phyloP scores from a whole-genome alignment of 768 basidiomycete genomes.

The Ramaria sp. region DNA sequence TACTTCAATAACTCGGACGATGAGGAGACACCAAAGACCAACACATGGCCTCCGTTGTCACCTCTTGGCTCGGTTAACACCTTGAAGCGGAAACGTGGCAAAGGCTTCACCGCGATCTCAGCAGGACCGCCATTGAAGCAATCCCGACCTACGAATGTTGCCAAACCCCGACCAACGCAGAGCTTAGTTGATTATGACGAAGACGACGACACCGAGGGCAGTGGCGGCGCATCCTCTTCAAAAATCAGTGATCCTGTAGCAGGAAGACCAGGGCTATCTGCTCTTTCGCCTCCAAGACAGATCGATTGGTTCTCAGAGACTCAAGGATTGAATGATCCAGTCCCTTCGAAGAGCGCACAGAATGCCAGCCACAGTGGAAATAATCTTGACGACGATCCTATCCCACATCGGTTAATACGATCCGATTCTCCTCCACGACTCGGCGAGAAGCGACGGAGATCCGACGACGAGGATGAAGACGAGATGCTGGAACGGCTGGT shows the following conservation, averaged over 20 bases:
- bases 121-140: slow-evolving; percentile 30
- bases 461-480: slow-evolving; percentile 60
- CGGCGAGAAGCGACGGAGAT: slow-evolving; percentile 59
- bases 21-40: slow-evolving; percentile 39
- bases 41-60: slow-evolving; percentile 16
- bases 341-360: neutral
- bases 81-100: slow-evolving; percentile 47
- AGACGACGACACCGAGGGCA: slow-evolving; percentile 33
- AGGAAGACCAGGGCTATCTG: neutral
- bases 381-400: slow-evolving; percentile 23
- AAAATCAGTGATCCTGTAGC: neutral
- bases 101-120: neutral
- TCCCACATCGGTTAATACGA: slow-evolving; percentile 21
- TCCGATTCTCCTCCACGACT: slow-evolving; percentile 38
- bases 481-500: slow-evolving; percentile 52
- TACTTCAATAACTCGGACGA: slow-evolving; percentile 91
- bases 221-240: slow-evolving; percentile 6
- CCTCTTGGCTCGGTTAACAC: slow-evolving; percentile 24
- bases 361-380: neutral
- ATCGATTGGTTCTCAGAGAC: slow-evolving; percentile 2
- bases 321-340: neutral
- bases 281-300: neutral
- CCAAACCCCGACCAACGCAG: slow-evolving; percentile 37
- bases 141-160: slow-evolving; percentile 22
- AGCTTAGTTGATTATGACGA: slow-evolving; percentile 72